Evolutionary conservation across 345 rosid genomes (phyloP).

Genomic region (Rhodamnia argentea): DNA sequence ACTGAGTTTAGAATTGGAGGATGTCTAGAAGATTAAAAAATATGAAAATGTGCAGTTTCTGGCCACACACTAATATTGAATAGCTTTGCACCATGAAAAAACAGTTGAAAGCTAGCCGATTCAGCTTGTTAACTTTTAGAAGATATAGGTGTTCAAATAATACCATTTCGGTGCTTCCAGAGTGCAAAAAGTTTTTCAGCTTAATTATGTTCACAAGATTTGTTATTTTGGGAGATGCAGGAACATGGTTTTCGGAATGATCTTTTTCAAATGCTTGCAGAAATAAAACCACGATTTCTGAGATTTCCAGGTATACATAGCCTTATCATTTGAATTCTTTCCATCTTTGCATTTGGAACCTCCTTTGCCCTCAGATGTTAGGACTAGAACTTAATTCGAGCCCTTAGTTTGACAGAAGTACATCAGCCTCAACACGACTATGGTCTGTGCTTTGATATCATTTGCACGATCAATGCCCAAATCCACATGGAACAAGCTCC

Average conservation of each 20-base stretch:
- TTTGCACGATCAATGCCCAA: not conserved
- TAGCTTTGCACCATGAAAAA: not conserved
- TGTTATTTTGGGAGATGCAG: constrained; percentile 16
- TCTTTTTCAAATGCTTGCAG: constrained; percentile 60
- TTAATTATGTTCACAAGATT: not conserved
- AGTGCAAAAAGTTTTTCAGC: not conserved
- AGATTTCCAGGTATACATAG: constrained; percentile 72
- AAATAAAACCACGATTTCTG: constrained; percentile 68
- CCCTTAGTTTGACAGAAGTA: not conserved
- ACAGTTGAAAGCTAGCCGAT: not conserved
- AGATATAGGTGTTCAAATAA: not conserved
- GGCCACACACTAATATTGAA: not conserved
- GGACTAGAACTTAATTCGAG: not conserved
- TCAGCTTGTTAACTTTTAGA: not conserved
- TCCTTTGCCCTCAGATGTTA: not conserved
- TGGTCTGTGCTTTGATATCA: not conserved
- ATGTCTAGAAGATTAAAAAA: not conserved
- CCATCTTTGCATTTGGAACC: not conserved
- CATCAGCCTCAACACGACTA: not conserved
- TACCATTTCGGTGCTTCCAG: not conserved
- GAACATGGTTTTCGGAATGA: constrained; percentile 95
- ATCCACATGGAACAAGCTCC: not conserved
- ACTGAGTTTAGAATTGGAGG: not conserved
- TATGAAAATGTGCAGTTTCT: not conserved
- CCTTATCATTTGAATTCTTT: not conserved